Evolutionary conservation across 208 protist genomes (phyloP), one percentile per base, ranked within the genome.

Genomic region (Leptomonas pyrrhocoris): DNA sequence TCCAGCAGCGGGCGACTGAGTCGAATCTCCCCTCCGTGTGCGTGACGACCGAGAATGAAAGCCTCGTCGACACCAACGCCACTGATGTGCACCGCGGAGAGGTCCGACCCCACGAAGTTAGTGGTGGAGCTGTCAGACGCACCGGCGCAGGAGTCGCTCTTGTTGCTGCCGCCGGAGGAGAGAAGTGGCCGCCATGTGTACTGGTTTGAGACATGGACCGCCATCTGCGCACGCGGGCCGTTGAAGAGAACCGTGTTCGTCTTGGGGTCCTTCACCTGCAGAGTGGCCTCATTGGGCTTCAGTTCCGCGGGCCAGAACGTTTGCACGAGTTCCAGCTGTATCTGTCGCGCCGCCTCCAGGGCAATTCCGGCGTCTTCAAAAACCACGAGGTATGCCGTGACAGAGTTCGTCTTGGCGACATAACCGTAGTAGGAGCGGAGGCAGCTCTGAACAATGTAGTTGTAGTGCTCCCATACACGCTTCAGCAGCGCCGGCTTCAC

Each of bases 51-150:
- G 2, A 94, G 61, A n/a, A 74, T 53, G 21, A 80, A 63, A 23
- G 89, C 58, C 49, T 84, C 79, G 5, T 89, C 76, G 30, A 95
- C 73, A 7, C 85, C 90, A 16, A 81, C 68, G 42, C 90, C 86
- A 50, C 43, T 77, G 19, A 94, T 66, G 38, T 91, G 72, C 12
- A 89, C 62, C 1, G 38, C 51, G 1, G 36, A 60, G 18, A 59
- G 48, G 19, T 53, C 13, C 1, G 42, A 31, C 15, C 53, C 63
- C 16, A 34, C 19, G 28, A 1, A 25, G 30, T 6, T 30, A 1
- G 49, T 18, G 55, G 7, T 46, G 31, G 45, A 9, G 57, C 42
- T 66, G 25, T 54, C 67, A 1, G 40, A 16, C 19, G 21, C 53
- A 27, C 15, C 40, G 28, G 42, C 66, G 50, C 54, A 25, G n/a